Percentiles rank a stretch among this genome's conserved stretches.
Evolutionary conservation across 495 filamentous ascomycete genomes (phyloP).

Genomic region (Trichocladium uniseriatum): DNA sequence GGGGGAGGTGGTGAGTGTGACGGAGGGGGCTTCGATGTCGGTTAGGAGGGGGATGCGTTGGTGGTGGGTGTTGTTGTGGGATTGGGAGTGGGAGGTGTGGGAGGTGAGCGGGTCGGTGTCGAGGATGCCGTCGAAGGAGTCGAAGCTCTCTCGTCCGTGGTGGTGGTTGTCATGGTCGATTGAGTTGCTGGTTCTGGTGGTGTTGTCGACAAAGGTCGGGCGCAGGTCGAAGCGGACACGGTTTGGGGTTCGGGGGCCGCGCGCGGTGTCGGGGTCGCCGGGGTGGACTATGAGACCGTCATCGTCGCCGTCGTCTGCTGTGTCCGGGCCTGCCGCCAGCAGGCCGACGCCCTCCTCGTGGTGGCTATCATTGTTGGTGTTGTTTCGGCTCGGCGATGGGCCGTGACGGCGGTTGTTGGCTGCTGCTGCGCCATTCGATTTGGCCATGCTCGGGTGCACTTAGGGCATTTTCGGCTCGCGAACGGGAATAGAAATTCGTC

Average conservation of each 20-base stretch:
- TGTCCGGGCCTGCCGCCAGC: slow-evolving; percentile 26
- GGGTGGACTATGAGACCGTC: slow-evolving; percentile 31
- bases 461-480: slow-evolving; percentile 28
- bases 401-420: slow-evolving; percentile 1
- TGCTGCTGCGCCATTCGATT: slow-evolving; percentile 25
- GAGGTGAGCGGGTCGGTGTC: slow-evolving; percentile 17
- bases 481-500: not conserved
- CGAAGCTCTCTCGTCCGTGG: slow-evolving; percentile 24
- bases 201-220: slow-evolving; percentile 32
- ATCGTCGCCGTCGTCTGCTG: slow-evolving; percentile 22
- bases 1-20: slow-evolving; percentile 58
- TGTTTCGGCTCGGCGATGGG: not conserved
- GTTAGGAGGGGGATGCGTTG: slow-evolving; percentile 65
- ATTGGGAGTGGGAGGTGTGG: not conserved
- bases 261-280: slow-evolving; percentile 27
- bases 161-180: not conserved
- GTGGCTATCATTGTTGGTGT: not conserved
- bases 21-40: slow-evolving; percentile 76
- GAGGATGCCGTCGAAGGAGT: slow-evolving; percentile 29
- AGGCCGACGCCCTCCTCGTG: slow-evolving; percentile 40
- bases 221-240: slow-evolving; percentile 82
- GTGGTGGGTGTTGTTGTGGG: slow-evolving; percentile 2
- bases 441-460: slow-evolving; percentile 32
- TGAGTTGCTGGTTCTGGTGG: slow-evolving; percentile 4
- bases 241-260: slow-evolving; percentile 69